Percentiles rank a stretch among this genome's conserved stretches.
phyloP scores from a whole-genome alignment of 2,329 filamentous ascomycete species.

The Alternaria postmessia region DNA sequence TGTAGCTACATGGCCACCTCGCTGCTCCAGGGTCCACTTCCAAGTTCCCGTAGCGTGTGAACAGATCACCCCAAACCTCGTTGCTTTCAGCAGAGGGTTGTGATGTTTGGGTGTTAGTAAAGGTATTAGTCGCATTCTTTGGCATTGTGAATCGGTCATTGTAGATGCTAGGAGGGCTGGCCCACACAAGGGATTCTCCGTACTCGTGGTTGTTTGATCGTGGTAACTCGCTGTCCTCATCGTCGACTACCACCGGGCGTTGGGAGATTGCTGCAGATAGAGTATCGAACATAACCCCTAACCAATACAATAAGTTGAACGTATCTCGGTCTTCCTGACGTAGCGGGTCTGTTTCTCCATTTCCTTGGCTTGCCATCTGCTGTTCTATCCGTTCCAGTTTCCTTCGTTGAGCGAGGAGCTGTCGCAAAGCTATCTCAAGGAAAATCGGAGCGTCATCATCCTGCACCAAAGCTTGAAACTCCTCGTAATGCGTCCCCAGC shows the following conservation, averaged over 20 bases:
- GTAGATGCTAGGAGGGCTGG: conserved; percentile 18
- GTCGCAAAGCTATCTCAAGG: conserved; percentile 13
- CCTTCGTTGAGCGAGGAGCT: conserved; percentile 16
- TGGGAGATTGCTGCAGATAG: conserved; percentile 63
- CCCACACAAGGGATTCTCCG: neutral
- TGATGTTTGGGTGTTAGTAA: neutral
- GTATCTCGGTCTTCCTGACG: conserved; percentile 54
- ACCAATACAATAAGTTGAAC: conserved; percentile 64
- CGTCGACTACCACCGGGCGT: conserved; percentile 55
- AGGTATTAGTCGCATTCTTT: neutral
- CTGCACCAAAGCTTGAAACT: conserved; percentile 10
- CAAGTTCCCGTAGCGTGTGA: conserved; percentile 3
- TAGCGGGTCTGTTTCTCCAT: conserved; percentile 25
- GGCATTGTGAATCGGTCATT: neutral
- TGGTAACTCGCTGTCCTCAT: conserved; percentile 56
- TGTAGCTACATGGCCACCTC: conserved; percentile 18
- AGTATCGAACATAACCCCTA: conserved; percentile 68
- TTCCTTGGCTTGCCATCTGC: conserved; percentile 21
- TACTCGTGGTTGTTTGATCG: conserved; percentile 8
- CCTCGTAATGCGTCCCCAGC: conserved; percentile 1
- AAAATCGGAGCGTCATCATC: conserved; percentile 15
- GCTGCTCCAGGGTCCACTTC: conserved; percentile 7
- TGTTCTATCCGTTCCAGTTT: conserved; percentile 10
- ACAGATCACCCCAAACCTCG: conserved; percentile 16
- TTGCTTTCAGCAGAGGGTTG: conserved; percentile 53